Evolutionary conservation across 495 filamentous ascomycete genomes (phyloP).

Genomic region (Durotheca rogersii): DNA sequence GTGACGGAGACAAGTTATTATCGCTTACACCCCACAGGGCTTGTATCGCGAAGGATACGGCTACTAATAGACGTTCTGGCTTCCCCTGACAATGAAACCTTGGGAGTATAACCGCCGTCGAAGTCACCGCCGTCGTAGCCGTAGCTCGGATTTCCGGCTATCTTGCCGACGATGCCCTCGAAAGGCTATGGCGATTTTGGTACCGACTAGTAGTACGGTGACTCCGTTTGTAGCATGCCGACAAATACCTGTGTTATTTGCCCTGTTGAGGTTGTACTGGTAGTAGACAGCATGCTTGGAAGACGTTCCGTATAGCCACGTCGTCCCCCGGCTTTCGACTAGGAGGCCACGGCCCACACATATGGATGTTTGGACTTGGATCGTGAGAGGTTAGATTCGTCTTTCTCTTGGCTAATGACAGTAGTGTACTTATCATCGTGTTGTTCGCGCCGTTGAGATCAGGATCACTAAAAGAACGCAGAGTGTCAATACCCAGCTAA

Average conservation of each 20-base stretch:
- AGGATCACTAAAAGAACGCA: conserved; percentile 9
- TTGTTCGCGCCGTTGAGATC: conserved; percentile 22
- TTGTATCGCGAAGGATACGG: too few species aligned
- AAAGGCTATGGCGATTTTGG: conserved; percentile 55
- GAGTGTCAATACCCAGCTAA: neutral
- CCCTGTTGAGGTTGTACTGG: conserved; percentile 66
- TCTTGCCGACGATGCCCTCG: conserved; percentile 10
- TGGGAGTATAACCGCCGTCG: conserved; percentile 24
- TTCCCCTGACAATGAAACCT: conserved; percentile 29
- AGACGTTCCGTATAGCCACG: conserved; percentile 64
- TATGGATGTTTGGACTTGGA: neutral
- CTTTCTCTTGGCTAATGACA: neutral
- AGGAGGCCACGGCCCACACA: conserved; percentile 14
- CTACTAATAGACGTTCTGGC: conserved; percentile 22
- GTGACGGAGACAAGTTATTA: too few species aligned
- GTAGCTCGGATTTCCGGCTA: conserved; percentile 22
- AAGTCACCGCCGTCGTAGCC: neutral
- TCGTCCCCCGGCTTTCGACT: conserved; percentile 45
- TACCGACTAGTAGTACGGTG: conserved; percentile 73
- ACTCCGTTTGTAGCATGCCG: conserved; percentile 69
- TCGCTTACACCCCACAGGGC: too few species aligned
- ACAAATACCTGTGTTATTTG: conserved; percentile 65
- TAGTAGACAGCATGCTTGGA: conserved; percentile 74
- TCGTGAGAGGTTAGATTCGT: neutral
- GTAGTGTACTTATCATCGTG: neutral